Conservation (phyloP, 306 rosid species). For the Alnus rubra region DNA sequence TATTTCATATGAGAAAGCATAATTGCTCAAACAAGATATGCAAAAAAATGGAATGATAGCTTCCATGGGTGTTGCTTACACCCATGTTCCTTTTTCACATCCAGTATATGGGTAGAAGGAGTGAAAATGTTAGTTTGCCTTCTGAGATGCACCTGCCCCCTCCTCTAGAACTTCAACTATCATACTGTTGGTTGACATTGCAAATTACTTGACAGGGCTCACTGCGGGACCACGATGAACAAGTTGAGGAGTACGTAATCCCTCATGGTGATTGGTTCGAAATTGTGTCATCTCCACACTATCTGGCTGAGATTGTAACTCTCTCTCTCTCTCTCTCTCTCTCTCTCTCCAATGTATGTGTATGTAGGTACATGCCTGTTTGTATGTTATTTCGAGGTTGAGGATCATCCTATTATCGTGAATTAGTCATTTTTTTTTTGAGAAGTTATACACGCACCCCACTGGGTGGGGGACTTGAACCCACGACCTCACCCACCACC, state of each 20-base stretch:
- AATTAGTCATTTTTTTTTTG: not conserved
- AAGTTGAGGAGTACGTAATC: slow-evolving; percentile 61
- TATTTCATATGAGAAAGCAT: not conserved
- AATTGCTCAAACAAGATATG: not conserved
- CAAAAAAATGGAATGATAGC: not conserved
- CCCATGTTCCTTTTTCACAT: not conserved
- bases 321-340: slow-evolving; percentile 29
- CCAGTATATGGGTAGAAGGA: not conserved
- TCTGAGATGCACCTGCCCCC: not conserved
- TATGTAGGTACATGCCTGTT: not conserved
- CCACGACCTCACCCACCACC: too few relatives aligned
- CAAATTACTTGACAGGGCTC: slow-evolving; percentile 64
- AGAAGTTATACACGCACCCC: too few relatives aligned
- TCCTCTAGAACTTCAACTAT: not conserved
- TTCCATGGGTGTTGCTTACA: not conserved
- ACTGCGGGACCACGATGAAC: slow-evolving; percentile 49
- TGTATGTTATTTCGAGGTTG: not conserved
- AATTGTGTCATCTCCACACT: slow-evolving; percentile 81
- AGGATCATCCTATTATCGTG: not conserved
- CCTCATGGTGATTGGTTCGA: slow-evolving; percentile 91
- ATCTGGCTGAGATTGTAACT: slow-evolving; percentile 85
- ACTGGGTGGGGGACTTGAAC: too few relatives aligned
- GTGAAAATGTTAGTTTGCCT: not conserved
- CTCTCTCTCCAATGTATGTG: not conserved
- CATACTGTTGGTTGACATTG: slow-evolving; percentile 23